Evolutionary conservation across 2,329 filamentous ascomycete genomes (phyloP).

Genomic region (Epichloe aotearoae): DNA sequence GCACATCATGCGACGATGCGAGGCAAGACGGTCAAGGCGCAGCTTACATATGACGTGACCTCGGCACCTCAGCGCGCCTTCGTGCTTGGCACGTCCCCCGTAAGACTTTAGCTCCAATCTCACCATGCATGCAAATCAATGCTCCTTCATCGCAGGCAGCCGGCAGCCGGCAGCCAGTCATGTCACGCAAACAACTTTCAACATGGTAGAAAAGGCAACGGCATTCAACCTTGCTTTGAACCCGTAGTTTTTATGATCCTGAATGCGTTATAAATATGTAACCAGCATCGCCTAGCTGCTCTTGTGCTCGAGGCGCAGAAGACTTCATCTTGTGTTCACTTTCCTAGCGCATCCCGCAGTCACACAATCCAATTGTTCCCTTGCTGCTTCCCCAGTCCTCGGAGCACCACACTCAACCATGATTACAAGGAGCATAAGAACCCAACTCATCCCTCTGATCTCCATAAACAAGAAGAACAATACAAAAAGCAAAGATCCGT

Average conservation of each 20-base stretch:
- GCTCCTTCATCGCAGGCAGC: no score
- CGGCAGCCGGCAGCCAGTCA: no score
- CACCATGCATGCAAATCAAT: no score
- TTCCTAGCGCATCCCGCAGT: not conserved
- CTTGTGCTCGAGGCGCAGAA: not conserved
- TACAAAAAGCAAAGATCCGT: not conserved
- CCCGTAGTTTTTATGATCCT: not conserved
- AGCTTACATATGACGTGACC: no score
- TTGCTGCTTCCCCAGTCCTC: not conserved
- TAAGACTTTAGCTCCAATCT: no score
- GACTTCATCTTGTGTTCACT: not conserved
- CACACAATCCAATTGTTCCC: not conserved
- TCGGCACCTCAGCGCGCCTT: no score
- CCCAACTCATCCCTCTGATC: conserved; percentile 1
- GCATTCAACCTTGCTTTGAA: not conserved
- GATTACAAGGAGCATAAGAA: conserved; percentile 6
- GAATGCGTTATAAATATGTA: not conserved
- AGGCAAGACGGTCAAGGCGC: no score
- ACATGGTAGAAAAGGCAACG: not conserved
- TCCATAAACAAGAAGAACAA: not conserved
- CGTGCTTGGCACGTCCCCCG: no score
- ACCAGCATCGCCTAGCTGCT: not conserved
- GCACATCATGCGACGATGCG: no score
- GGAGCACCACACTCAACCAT: not conserved
- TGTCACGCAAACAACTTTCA: not conserved